A percentile compares a stretch with the other conserved stretches of the same genome.
Conservation (phyloP, 768 basidiomycete genomes). For the Chalciporus pseudorubinellus region DNA sequence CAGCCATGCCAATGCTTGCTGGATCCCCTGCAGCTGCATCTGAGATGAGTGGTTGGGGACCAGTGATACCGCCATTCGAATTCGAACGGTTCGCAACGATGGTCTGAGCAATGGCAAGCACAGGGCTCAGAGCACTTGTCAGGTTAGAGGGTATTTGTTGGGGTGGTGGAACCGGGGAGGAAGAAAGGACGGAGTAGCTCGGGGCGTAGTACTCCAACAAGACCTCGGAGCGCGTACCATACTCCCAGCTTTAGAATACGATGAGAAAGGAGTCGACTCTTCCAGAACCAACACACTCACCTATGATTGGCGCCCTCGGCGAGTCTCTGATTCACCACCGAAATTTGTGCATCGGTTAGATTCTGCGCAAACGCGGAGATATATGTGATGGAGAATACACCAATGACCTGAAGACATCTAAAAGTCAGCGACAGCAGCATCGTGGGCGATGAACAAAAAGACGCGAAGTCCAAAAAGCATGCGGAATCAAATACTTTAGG, state of each 20-base stretch:
- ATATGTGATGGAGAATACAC: conserved; percentile 3
- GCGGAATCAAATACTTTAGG: neutral
- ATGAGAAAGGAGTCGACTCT: neutral
- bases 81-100: conserved; percentile 48
- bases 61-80: conserved; percentile 41
- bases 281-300: conserved; percentile 18
- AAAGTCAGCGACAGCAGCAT: neutral
- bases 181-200: conserved; percentile 43
- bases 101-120: conserved; percentile 52
- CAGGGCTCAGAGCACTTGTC: conserved; percentile 43
- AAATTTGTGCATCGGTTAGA: conserved; percentile 36
- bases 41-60: conserved; percentile 56
- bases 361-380: conserved; percentile 28
- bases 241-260: conserved; percentile 45
- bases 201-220: conserved; percentile 49
- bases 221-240: conserved; percentile 49
- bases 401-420: neutral
- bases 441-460: neutral
- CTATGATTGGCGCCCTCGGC: conserved; percentile 43
- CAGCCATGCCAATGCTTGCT: conserved; percentile 69
- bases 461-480: neutral
- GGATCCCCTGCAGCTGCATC: conserved; percentile 75
- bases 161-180: conserved; percentile 28
- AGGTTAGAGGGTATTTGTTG: conserved; percentile 14
- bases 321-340: conserved; percentile 35